Evolutionary conservation across 78 protist species (phyloP), one percentile per base, ranked within the genome.

Genomic region (Guillardia theta): DNA sequence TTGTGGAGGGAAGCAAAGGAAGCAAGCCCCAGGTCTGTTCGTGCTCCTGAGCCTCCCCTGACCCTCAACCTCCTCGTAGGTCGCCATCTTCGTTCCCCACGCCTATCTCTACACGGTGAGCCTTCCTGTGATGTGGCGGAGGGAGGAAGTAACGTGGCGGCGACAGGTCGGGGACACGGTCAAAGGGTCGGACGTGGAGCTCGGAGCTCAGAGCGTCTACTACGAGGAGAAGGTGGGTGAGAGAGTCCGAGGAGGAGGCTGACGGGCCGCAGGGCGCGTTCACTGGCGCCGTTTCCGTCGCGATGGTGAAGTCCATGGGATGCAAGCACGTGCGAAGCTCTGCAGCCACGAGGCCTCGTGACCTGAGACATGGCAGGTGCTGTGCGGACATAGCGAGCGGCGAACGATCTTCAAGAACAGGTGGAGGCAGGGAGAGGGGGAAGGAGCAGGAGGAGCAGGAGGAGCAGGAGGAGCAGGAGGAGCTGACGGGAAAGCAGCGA

Each of bases 341-440:
- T n/a, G n/a, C n/a, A n/a, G n/a, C n/a, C n/a, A n/a, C n/a, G n/a
- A n/a, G n/a, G n/a, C n/a, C n/a, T n/a, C n/a, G n/a, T n/a, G n/a
- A n/a, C n/a, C n/a, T n/a, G n/a, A n/a, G n/a, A n/a, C n/a, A n/a
- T n/a, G n/a, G n/a, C n/a, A n/a, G n/a, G n/a, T n/a, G n/a, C 97
- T 99, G 43, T 12, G 98, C 2, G 99, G 99, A 33, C 99, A 99
- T 97, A 94, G 97, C 48, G 99, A 99, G 95, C 98, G 99, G 33
- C 96, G 99, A 21, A n/a, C n/a, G n/a, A n/a, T n/a, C n/a, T n/a
- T n/a, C n/a, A n/a, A n/a, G n/a, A n/a, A n/a, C n/a, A n/a, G n/a
- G n/a, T n/a, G n/a, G n/a, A n/a, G n/a, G n/a, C n/a, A n/a, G n/a
- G n/a, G n/a, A n/a, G n/a, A n/a, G n/a, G n/a, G n/a, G n/a, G n/a